These are phyloP conservation scores for Lumnitzera littorea DNA, from an alignment of 345 rosid genomes.

Conservation along the genomic window DNA sequence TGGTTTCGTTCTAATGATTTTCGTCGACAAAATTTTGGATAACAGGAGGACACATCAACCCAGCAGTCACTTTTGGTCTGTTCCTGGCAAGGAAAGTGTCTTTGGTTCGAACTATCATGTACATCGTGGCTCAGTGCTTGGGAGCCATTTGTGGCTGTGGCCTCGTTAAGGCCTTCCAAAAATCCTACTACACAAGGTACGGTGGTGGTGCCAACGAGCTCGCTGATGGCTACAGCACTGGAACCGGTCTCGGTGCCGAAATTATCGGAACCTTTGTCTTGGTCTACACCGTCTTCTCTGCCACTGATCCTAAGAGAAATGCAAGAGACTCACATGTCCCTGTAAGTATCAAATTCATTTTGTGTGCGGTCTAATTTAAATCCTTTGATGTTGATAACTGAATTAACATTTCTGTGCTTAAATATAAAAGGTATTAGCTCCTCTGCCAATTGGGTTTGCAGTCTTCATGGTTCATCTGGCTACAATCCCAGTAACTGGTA, in stretches of 20 bases:
- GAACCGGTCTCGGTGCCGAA: constrained; percentile 66
- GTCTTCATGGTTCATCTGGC: constrained; percentile 96
- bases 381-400: not conserved
- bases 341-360: constrained; percentile 22
- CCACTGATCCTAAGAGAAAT: constrained; percentile 71
- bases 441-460: constrained; percentile 93
- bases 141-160: constrained; percentile 55
- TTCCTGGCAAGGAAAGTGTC: constrained; percentile 48
- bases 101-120: constrained; percentile 34
- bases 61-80: constrained; percentile 51
- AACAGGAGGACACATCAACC: constrained; percentile 52
- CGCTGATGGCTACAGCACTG: constrained; percentile 38
- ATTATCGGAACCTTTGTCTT: constrained; percentile 73
- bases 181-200: constrained; percentile 45
- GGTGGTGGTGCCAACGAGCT: constrained; percentile 62
- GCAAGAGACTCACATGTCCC: constrained; percentile 80
- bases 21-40: too few species aligned
- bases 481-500: constrained; percentile 87
- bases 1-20: not conserved
- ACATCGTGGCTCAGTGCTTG: constrained; percentile 55
- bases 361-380: not conserved
- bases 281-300: constrained; percentile 74
- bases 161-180: constrained; percentile 45
- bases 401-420: not conserved
- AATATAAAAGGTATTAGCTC: constrained; percentile 71